Evolutionary conservation across 495 filamentous ascomycete species (phyloP), one percentile per base, ranked within the genome.

Genomic region (Podospora tetraspora): DNA sequence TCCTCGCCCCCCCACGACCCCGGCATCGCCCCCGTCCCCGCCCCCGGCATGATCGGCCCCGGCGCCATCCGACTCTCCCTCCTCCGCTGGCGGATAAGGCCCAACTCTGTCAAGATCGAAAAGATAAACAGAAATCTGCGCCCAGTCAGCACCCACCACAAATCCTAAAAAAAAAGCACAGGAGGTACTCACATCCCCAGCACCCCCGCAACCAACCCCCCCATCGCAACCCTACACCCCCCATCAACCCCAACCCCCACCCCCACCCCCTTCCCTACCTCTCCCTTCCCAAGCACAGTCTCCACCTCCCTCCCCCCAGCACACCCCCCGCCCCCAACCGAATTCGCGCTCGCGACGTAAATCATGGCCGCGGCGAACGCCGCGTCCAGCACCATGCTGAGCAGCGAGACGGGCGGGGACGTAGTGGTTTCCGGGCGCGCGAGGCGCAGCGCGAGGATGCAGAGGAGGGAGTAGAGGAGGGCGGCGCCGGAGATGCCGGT

Each of bases 11-110:
- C 43, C 43, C 43, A 52, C 43, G 12, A 77, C 75, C 43, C 79
- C 75, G 29, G 79, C 82, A 69, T 82, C n/a, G n/a, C n/a, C n/a
- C n/a, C n/a, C n/a, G n/a, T n/a, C n/a, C n/a, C n/a, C n/a, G n/a
- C n/a, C 75, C 43, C 79, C 75, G 29, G 79, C 82, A 69, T 82
- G 93, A 64, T 82, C 9, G 92, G 91, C 68, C 86, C 85, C 25
- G 92, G 91, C 52, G 91, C 92, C 81, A 88, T 92, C 62, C 89
- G 87, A 78, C 90, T 90, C 81, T 95, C 91, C 73, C 89, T 89
- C 74, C 88, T 85, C 79, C 90, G 90, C 76, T 92, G 82, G 67
- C 89, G 88, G 70, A 85, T 85, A 11, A 92, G 82, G 13, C 84
- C 78, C 64, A 89, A 63, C 74, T 92, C 89, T 69, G 90, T 78